phyloP scores from a whole-genome alignment of 345 rosid genomes.

The Melaleuca quinquenervia region DNA sequence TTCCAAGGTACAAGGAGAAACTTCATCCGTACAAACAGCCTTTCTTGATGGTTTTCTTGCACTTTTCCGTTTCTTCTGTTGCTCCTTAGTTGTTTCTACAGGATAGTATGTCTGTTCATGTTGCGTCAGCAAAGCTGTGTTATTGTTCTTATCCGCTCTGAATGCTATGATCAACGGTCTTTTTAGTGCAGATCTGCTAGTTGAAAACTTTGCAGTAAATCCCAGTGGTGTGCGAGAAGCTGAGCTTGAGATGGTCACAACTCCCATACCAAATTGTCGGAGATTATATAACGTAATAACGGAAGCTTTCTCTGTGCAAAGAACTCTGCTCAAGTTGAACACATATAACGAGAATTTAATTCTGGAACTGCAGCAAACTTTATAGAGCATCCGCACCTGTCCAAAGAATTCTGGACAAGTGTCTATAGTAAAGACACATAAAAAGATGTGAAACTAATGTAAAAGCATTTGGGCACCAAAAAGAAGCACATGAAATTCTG shows the following conservation, averaged over 20 bases:
- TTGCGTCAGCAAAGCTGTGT: conserved; percentile 33
- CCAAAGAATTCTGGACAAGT: background rate
- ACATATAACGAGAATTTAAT: background rate
- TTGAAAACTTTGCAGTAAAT: conserved; percentile 28
- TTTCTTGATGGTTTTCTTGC: conserved; percentile 19
- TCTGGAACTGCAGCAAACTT: background rate
- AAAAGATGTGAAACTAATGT: background rate
- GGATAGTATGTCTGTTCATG: conserved; percentile 36
- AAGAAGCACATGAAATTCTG: background rate
- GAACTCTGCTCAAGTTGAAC: background rate
- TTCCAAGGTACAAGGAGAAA: conserved; percentile 25
- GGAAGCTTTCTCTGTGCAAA: background rate
- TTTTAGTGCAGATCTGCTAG: conserved; percentile 20
- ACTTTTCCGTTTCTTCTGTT: conserved; percentile 30
- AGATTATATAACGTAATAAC: background rate
- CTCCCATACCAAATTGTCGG: conserved; percentile 57
- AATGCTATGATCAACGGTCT: conserved; percentile 62
- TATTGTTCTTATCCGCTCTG: conserved; percentile 44
- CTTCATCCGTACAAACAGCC: conserved; percentile 18
- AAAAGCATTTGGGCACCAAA: background rate
- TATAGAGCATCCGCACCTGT: background rate
- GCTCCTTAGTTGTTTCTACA: conserved; percentile 28
- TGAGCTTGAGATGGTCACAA: conserved; percentile 74
- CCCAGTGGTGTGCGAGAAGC: conserved; percentile 65
- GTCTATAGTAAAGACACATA: background rate